These are phyloP conservation scores for Kregervanrija fluxuum DNA, from an alignment of 805 yeast genomes.

Conservation along the genomic window DNA sequence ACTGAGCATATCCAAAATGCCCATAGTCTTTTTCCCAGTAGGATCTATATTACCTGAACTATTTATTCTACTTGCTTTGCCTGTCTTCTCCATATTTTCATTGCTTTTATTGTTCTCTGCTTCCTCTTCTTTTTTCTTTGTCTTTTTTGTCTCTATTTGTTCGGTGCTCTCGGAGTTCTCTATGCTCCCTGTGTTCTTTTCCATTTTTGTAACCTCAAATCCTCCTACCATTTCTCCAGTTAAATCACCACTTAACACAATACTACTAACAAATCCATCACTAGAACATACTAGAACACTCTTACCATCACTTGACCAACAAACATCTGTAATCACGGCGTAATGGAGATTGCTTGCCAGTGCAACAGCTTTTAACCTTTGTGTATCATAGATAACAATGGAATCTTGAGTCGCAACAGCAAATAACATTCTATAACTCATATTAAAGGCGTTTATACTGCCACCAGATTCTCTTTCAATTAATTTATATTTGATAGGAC, in stretches of 20 bases:
- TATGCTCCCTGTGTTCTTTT: neutral
- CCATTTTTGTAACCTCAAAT: constrained; percentile 14
- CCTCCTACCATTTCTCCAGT: constrained; percentile 44
- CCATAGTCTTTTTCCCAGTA: constrained; percentile 1
- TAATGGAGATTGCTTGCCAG: constrained; percentile 76
- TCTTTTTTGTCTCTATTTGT: neutral
- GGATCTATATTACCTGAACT: neutral
- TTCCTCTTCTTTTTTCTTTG: neutral
- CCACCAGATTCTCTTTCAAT: constrained; percentile 1
- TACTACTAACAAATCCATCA: constrained; percentile 83
- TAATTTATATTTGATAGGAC: constrained; percentile 53
- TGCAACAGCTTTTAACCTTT: constrained; percentile 59
- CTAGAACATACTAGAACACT: constrained; percentile 71
- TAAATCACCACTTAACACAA: constrained; percentile 44
- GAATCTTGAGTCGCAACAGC: constrained; percentile 93
- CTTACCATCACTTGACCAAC: constrained; percentile 78
- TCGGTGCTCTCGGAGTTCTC: neutral
- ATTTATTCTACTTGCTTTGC: neutral
- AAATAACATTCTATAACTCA: constrained; percentile 77
- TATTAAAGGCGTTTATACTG: constrained; percentile 31
- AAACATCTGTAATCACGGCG: constrained; percentile 77
- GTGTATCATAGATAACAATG: constrained; percentile 77
- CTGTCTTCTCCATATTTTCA: constrained; percentile 26
- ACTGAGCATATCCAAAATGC: constrained; percentile 5
- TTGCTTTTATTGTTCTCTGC: neutral